phyloP scores from a whole-genome alignment of 768 basidiomycete species.

The Suillus discolor region DNA sequence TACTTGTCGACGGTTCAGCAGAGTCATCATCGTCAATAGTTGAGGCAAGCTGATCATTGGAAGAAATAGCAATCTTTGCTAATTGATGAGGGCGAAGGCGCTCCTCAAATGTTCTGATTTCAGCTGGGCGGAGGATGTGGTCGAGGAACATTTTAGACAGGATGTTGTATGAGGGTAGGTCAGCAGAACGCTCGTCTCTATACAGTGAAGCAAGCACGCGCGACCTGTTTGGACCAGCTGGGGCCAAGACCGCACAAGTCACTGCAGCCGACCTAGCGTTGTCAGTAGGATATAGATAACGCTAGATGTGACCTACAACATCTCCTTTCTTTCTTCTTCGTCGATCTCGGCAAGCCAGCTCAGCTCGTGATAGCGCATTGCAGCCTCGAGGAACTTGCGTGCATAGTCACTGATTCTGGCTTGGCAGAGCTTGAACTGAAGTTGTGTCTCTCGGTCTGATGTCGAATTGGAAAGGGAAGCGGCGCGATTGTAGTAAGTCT shows the following conservation, averaged over 20 bases:
- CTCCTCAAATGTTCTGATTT: conserved; percentile 88
- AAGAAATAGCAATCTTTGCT: conserved; percentile 85
- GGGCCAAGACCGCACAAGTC: conserved; percentile 94
- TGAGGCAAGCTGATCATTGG: conserved; percentile 79
- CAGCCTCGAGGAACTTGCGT: conserved; percentile 93
- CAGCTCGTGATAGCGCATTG: conserved; percentile 91
- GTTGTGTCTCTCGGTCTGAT: conserved; percentile 73
- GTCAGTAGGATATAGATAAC: conserved; percentile 16
- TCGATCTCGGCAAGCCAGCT: conserved; percentile 91
- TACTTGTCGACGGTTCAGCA: conserved; percentile 62
- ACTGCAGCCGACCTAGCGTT: conserved; percentile 78
- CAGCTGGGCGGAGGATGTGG: conserved; percentile 88
- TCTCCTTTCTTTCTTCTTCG: conserved; percentile 88
- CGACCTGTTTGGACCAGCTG: conserved; percentile 95
- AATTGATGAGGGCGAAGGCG: conserved; percentile 91
- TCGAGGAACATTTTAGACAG: conserved; percentile 98
- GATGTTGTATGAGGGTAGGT: conserved; percentile 84
- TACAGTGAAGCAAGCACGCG: conserved; percentile 91
- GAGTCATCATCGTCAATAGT: conserved; percentile 58
- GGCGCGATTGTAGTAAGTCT: conserved; percentile 96
- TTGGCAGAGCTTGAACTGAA: conserved; percentile 90
- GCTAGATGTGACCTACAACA: conserved; percentile 66
- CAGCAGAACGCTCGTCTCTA: conserved; percentile 86
- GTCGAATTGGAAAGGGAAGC: conserved; percentile 85
- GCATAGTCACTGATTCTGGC: conserved; percentile 93